Evolutionary conservation across 495 filamentous ascomycete genomes (phyloP).

Genomic region (Penicillium flavigenum): DNA sequence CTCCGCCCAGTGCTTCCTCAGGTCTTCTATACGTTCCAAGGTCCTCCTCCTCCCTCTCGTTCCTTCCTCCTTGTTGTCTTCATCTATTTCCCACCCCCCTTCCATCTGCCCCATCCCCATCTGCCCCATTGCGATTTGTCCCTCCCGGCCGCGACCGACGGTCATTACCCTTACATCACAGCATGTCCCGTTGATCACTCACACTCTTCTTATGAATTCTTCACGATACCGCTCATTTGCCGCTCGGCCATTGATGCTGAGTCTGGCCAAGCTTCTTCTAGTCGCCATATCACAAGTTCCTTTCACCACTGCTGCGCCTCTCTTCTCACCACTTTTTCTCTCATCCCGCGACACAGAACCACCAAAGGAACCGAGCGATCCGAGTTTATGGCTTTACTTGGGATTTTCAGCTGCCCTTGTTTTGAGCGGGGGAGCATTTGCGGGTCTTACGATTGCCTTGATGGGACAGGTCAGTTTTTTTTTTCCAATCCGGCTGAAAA

Average conservation of each 20-base stretch:
- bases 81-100: background rate
- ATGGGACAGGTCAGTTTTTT: constrained; percentile 44
- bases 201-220: constrained; percentile 32
- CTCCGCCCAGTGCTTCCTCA: background rate
- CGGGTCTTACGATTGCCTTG: constrained; percentile 89
- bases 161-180: constrained; percentile 3
- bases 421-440: constrained; percentile 88
- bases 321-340: constrained; percentile 25
- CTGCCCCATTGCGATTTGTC: background rate
- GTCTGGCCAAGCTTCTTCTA: constrained; percentile 50
- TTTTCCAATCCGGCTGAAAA: constrained; percentile 18
- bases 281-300: constrained; percentile 46
- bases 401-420: constrained; percentile 71
- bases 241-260: constrained; percentile 44
- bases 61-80: constrained; percentile 4
- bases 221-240: constrained; percentile 35
- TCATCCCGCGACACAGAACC: constrained; percentile 28
- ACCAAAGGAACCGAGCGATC: constrained; percentile 48
- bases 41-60: constrained; percentile 2
- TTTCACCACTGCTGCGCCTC: constrained; percentile 43
- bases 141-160: background rate
- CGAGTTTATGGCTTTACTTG: constrained; percentile 69
- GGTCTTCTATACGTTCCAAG: background rate
- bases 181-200: constrained; percentile 2
- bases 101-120: background rate